Evolutionary conservation across 2,329 filamentous ascomycete genomes (phyloP).

Genomic region (Fusarium pininemorale): DNA sequence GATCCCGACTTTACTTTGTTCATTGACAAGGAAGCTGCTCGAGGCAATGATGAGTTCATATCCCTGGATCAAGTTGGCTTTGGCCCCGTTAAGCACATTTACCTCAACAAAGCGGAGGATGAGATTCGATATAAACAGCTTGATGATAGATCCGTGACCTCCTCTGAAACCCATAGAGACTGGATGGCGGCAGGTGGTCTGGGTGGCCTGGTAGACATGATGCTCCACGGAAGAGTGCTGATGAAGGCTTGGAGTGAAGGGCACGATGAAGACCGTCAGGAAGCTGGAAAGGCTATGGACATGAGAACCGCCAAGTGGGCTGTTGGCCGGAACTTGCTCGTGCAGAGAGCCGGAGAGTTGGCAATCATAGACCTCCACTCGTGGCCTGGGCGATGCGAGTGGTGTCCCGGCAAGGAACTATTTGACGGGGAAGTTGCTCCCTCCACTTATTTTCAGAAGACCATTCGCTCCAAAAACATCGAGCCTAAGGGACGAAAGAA

Average conservation of each 20-base stretch:
- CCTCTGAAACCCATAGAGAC: neutral
- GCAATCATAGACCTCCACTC: neutral
- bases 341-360: neutral
- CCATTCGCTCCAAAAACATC: too few relatives aligned
- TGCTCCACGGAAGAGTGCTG: neutral
- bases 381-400: neutral
- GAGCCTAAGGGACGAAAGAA: too few relatives aligned
- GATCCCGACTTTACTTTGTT: neutral
- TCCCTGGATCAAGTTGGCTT: neutral
- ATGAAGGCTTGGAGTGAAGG: neutral
- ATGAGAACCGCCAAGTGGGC: neutral
- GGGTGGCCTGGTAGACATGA: neutral
- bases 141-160: neutral
- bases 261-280: too few relatives aligned
- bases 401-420: neutral
- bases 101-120: neutral
- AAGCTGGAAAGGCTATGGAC: neutral
- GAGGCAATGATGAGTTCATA: neutral
- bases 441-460: neutral
- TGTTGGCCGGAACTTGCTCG: neutral
- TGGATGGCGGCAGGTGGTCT: neutral
- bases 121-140: neutral
- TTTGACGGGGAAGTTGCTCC: neutral
- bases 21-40: neutral
- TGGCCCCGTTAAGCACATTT: neutral